A percentile compares a stretch with the other conserved stretches of the same genome.
Conservation (phyloP, 306 rosid species). For the Pachyrhizus erosus region DNA sequence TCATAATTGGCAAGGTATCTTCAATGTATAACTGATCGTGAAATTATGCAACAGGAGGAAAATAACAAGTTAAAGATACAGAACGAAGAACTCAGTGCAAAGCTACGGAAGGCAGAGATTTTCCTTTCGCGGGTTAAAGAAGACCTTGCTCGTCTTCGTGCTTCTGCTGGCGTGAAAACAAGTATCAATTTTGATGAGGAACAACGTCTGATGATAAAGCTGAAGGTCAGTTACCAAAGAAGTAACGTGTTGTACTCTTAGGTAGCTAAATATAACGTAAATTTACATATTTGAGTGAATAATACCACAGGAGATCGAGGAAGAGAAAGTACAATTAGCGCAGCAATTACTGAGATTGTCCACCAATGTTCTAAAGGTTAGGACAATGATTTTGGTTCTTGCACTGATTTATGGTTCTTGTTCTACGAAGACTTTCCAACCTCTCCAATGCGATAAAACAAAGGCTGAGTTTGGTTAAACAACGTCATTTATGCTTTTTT, state of each 20-base stretch:
- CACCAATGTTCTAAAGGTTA: slow-evolving; percentile 75
- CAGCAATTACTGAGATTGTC: slow-evolving; percentile 74
- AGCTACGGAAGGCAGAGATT: slow-evolving; percentile 62
- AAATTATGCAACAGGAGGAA: slow-evolving; percentile 73
- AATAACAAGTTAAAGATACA: slow-evolving; percentile 74
- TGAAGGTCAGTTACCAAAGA: slow-evolving; percentile 66
- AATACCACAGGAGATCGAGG: slow-evolving; percentile 73
- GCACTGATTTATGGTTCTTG: not conserved
- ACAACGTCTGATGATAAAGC: slow-evolving; percentile 63
- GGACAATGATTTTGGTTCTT: slow-evolving; percentile 9
- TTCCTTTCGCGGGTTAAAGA: slow-evolving; percentile 72
- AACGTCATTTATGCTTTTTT: slow-evolving; percentile 4
- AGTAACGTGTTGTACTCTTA: not conserved
- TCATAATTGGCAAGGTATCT: not conserved
- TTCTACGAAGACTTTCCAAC: too few relatives aligned
- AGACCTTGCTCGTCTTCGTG: slow-evolving; percentile 65
- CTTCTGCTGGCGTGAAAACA: slow-evolving; percentile 59
- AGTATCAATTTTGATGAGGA: slow-evolving; percentile 75
- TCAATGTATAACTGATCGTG: not conserved
- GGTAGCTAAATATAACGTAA: slow-evolving; percentile 12
- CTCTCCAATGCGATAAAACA: slow-evolving; percentile 22
- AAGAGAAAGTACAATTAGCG: slow-evolving; percentile 81
- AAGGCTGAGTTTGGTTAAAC: not conserved
- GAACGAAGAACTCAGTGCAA: slow-evolving; percentile 75
- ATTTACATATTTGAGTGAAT: slow-evolving; percentile 42